Conservation (phyloP, 495 filamentous ascomycete species). For the Baudoinia panamericana region DNA sequence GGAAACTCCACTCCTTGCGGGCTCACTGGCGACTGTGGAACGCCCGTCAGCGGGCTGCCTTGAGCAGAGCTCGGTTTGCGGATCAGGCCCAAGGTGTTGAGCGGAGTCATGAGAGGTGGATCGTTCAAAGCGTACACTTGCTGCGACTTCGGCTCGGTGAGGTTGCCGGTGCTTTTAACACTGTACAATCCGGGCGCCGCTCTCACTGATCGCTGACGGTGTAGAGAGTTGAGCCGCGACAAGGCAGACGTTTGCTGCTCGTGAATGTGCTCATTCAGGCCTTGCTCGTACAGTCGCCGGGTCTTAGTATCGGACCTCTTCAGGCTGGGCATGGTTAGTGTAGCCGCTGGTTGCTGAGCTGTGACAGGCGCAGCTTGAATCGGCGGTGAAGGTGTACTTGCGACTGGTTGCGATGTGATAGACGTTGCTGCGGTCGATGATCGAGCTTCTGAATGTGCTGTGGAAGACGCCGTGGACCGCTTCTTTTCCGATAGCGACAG, state of each 20-base stretch:
- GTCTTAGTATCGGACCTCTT: conserved; percentile 46
- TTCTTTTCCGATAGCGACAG: conserved; percentile 53
- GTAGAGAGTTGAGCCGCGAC: conserved; percentile 64
- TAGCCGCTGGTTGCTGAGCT: conserved; percentile 9
- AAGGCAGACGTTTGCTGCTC: conserved; percentile 68
- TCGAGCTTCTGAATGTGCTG: conserved; percentile 53
- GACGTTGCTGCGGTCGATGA: conserved; percentile 89
- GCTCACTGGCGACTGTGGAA: conserved; percentile 45
- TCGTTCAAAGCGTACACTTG: conserved; percentile 39
- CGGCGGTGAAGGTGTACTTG: conserved; percentile 27
- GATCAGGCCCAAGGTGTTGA: conserved; percentile 27
- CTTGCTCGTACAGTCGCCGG: conserved; percentile 74
- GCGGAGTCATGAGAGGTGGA: conserved; percentile 35
- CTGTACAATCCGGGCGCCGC: conserved; percentile 22
- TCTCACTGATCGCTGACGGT: conserved; percentile 43
- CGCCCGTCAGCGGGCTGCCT: conserved; percentile 32
- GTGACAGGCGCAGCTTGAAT: conserved; percentile 2
- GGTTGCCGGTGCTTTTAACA: conserved; percentile 43
- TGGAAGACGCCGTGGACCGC: conserved; percentile 77
- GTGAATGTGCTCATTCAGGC: conserved; percentile 61
- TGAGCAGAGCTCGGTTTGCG: conserved; percentile 18
- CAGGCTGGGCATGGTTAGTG: conserved; percentile 28
- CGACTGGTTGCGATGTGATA: conserved; percentile 58
- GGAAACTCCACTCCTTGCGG: conserved; percentile 57
- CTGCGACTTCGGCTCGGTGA: conserved; percentile 42